Evolutionary conservation across 306 rosid species (phyloP), one percentile per base, ranked within the genome.

Genomic region (Vigna nakashimae): DNA sequence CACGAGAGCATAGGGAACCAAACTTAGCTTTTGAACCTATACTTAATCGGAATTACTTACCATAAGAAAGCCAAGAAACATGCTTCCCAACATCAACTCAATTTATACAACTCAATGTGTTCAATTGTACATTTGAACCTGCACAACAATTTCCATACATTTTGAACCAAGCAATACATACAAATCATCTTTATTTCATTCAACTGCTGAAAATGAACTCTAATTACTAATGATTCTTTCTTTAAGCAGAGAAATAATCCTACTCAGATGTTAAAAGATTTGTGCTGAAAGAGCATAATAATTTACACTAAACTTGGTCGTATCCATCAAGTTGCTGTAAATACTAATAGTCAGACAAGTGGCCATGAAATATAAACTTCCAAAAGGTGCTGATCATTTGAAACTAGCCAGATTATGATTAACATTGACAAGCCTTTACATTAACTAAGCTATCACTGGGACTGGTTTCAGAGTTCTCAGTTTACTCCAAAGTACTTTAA

Each of bases 241-340:
- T 62, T 46, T 75, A 48, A 28, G 79, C 26, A 59, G 58, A 74
- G 48, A 43, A 74, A 59, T 58, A 24, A 26, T 43, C 57, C 69
- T 2, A 18, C 69, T 9, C 2, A 57, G 53, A n/a, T 38, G 55
- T 16, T 42, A 38, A 49, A 18, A 57, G 43, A 24, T 70, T 60
- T 49, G 34, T 69, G 28, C 71, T 20, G 5, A 8, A 70, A 36
- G 52, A 51, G 48, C 49, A 64, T 48, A 59, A 69, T 69, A 24
- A 16, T 20, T 69, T 56, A 58, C 40, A 15, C 53, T 51, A 36
- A 70, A 58, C 63, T 69, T 58, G 71, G 59, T 53, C 20, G 32
- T 13, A 51, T 14, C 53, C 49, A 57, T 14, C 64, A 38, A 32
- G n/a, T 48, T 48, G 14, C 26, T 49, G 34, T 2, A 30, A 3